phyloP scores from a whole-genome alignment of 148 eudicot genomes.

The Spergularia bocconei region DNA sequence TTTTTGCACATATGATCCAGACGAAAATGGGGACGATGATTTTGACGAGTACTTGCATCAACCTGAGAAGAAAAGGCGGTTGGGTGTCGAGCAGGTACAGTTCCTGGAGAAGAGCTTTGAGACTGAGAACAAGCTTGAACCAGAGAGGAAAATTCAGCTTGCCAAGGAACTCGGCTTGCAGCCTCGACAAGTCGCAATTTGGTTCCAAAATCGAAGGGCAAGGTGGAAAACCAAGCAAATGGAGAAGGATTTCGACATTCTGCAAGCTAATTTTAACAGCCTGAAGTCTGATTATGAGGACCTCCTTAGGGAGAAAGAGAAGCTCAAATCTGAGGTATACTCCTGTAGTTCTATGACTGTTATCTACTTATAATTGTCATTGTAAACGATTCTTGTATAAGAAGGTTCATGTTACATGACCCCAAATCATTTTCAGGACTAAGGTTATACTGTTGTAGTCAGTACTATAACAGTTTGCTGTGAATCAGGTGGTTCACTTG shows the following conservation, averaged over 20 bases:
- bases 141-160: constrained; percentile 76
- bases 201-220: constrained; percentile 93
- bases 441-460: background rate
- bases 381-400: too few relatives aligned
- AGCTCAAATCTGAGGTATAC: constrained; percentile 60
- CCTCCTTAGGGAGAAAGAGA: constrained; percentile 69
- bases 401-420: background rate
- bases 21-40: constrained; percentile 57
- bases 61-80: constrained; percentile 79
- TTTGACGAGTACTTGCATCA: constrained; percentile 61
- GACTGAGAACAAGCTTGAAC: constrained; percentile 81
- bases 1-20: constrained; percentile 54
- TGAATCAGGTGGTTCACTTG: constrained; percentile 49
- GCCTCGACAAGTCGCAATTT: constrained; percentile 87
- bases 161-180: constrained; percentile 86
- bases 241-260: constrained; percentile 65
- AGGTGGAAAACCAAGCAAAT: constrained; percentile 80
- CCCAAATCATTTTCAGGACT: background rate
- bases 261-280: constrained; percentile 53
- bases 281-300: constrained; percentile 61
- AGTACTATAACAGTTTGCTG: background rate
- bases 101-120: constrained; percentile 80
- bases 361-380: background rate
- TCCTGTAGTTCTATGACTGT: too few relatives aligned
- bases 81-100: constrained; percentile 64